Evolutionary conservation across 345 rosid genomes (phyloP).

Genomic region (Hirschfeldia incana): DNA sequence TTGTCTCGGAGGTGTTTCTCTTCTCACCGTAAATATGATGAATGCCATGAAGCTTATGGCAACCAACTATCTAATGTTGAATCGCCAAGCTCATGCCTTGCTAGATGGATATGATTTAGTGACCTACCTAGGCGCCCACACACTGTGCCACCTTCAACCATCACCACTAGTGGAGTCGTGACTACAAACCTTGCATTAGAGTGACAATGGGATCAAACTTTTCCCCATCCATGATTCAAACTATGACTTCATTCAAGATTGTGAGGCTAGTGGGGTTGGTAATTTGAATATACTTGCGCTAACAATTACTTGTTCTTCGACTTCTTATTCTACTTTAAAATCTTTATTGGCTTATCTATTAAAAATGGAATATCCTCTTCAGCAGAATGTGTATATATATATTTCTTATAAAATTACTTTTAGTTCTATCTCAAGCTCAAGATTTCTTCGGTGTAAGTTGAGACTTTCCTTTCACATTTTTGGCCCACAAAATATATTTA

Average conservation of each 20-base stretch:
- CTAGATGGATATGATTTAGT: not conserved
- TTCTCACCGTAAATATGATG: not conserved
- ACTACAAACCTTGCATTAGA: not conserved
- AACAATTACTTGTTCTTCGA: not conserved
- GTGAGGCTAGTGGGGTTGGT: slow-evolving; percentile 38
- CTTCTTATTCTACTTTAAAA: not conserved
- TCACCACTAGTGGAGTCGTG: not conserved
- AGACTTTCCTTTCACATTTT: slow-evolving; percentile 39
- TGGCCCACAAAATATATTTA: not conserved
- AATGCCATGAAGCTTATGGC: not conserved
- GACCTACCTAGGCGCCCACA: not conserved
- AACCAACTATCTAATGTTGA: not conserved
- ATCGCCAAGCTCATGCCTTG: not conserved
- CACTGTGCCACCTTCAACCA: not conserved
- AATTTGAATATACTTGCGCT: slow-evolving; percentile 1
- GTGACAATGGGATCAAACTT: slow-evolving; percentile 28
- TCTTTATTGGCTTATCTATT: not conserved
- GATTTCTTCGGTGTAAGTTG: slow-evolving; percentile 24
- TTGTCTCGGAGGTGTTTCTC: not conserved
- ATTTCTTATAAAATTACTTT: not conserved
- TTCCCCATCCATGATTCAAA: slow-evolving; percentile 30
- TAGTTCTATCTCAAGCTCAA: not conserved
- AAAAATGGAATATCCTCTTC: not conserved
- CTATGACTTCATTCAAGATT: slow-evolving; percentile 32
- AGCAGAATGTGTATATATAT: not conserved